Base-by-base conservation (phyloP, 495 filamentous ascomycete genomes). In the Penicillium egyptiacum region DNA sequence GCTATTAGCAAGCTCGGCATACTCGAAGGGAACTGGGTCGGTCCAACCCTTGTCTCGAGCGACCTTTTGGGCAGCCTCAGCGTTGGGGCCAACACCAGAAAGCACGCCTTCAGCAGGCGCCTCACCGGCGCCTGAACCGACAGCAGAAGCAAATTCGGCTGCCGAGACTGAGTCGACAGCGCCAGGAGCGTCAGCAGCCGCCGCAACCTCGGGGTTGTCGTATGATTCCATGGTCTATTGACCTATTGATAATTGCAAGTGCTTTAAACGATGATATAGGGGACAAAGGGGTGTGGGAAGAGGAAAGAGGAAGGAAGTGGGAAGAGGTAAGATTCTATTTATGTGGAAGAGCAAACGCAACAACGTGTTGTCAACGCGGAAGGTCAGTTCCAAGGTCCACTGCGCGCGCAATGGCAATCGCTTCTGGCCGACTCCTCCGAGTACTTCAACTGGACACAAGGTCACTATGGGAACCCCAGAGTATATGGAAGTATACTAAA, bases 31-130 rank as follows among this genome's bases (percentile, higher is more conserved):
- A 17, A 74, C 64, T 14, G 75, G 76, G 19, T 74, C 59, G 23
- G 66, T 74, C 88, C 88, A 90, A 5, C 80, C 80, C 17, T 68
- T 71, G 4, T 73, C 66, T 25, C 68, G 70, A 50, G 74, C 73
- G 19, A 64, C 39, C 16, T 53, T 11, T 2, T 26, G 20, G 1
- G 17, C 31, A 33, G 31, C 26, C n/a, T 49, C 23, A 4, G 35
- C 20, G 23, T 28, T 25, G 7, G 28, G 45, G 10, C 31, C 51
- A 3, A 58, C 35, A 23, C 44, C 48, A 4, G 41, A 51, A 26
- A 48, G 59, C 37, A 53, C 39, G 14, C 37, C 50, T 20, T 19
- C n/a, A 8, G 9, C 25, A 41, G 35, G n/a, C n/a, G 17, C 4
- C n/a, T 42, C 16, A 4, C 20, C 16, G 2, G 11, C 20, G 20